Percentiles rank a stretch among this genome's conserved stretches.
Conservation (phyloP, 2,329 filamentous ascomycete species). For the Colletotrichum kahawae region DNA sequence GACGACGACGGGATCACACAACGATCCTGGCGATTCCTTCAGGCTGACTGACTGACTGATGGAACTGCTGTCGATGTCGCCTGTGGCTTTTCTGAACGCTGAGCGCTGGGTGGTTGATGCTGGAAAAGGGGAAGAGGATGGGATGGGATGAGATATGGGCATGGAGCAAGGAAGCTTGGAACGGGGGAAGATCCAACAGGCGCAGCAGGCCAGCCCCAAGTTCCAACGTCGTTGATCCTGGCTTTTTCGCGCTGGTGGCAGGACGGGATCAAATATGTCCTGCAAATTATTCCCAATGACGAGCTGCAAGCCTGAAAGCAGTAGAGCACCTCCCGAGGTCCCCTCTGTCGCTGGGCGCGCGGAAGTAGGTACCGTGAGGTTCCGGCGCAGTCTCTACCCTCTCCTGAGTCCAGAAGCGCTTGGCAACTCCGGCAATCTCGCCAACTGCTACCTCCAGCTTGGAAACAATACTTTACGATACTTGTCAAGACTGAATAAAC, state of each 20-base stretch:
- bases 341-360: neutral
- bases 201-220: neutral
- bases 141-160: neutral
- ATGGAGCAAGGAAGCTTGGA: neutral
- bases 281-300: neutral
- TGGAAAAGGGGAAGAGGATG: neutral
- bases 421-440: slow-evolving; percentile 19
- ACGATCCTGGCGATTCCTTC: neutral
- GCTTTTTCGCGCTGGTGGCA: neutral
- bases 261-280: neutral
- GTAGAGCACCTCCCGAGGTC: neutral
- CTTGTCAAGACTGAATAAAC: neutral
- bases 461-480: neutral
- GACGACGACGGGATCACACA: neutral
- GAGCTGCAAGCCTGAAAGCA: neutral
- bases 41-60: neutral
- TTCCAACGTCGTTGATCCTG: neutral
- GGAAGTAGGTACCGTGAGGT: neutral
- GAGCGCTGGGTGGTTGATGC: neutral
- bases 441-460: neutral
- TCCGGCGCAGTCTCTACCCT: slow-evolving; percentile 17
- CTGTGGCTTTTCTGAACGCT: neutral
- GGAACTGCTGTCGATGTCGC: neutral
- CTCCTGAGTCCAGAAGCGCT: slow-evolving; percentile 22
- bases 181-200: neutral